Conservation (phyloP, 495 filamentous ascomycete genomes). For the Penicillium angulare region DNA sequence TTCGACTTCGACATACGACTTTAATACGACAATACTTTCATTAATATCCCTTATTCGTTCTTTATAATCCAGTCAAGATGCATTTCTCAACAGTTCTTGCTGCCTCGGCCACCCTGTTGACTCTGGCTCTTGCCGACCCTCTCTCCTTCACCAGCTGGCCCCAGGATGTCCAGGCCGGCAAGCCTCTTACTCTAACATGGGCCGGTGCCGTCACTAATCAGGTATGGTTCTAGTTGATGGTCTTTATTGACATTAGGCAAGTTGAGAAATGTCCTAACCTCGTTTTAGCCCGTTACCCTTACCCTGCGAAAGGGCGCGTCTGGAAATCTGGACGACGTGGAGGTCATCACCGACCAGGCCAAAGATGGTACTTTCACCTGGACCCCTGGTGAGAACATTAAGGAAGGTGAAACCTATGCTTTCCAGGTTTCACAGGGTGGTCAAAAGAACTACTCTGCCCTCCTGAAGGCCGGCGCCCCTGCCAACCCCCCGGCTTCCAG, state of each 20-base stretch:
- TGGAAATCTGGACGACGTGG: constrained; percentile 38
- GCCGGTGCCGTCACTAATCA: constrained; percentile 26
- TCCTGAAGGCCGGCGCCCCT: constrained; percentile 29
- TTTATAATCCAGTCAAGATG: constrained; percentile 13
- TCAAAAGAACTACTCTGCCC: constrained; percentile 46
- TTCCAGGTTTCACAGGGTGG: constrained; percentile 45
- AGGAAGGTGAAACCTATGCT: constrained; percentile 43
- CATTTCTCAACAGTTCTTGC: constrained; percentile 33
- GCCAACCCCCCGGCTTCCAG: constrained; percentile 7
- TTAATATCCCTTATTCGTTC: constrained; percentile 12
- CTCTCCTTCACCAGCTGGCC: constrained; percentile 47
- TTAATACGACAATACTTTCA: constrained; percentile 11
- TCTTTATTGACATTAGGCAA: background rate
- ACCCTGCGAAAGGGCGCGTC: constrained; percentile 43
- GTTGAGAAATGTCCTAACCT: background rate
- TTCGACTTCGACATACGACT: background rate
- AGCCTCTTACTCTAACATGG: constrained; percentile 44
- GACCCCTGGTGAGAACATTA: constrained; percentile 35
- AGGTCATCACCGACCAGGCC: constrained; percentile 36
- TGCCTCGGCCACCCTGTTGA: constrained; percentile 27
- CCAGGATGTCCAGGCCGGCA: constrained; percentile 34
- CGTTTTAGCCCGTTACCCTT: constrained; percentile 38
- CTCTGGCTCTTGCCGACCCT: constrained; percentile 25
- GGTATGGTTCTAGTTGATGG: constrained; percentile 7
- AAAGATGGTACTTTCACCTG: constrained; percentile 41